phyloP scores from a whole-genome alignment of 1,139 yeast species.

The Suhomyces yuchorum region DNA sequence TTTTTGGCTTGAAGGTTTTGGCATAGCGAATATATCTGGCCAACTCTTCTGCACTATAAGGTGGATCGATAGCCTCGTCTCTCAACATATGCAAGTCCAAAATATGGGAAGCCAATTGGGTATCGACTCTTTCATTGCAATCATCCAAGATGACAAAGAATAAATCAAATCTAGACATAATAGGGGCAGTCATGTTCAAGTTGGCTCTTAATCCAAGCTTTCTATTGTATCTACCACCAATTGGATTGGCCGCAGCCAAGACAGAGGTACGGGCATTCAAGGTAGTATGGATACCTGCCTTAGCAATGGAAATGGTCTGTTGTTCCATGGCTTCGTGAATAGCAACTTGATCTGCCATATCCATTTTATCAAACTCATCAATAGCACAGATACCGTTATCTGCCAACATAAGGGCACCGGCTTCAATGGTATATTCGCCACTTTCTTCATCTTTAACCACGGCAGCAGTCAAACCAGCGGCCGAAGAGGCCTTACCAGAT shows the following conservation, averaged over 20 bases:
- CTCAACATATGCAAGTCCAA: conserved; percentile 90
- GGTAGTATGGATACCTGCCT: conserved; percentile 98
- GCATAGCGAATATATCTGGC: conserved; percentile 91
- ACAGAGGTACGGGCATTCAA: conserved; percentile 94
- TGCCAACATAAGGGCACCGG: conserved; percentile 98
- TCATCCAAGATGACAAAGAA: conserved; percentile 95
- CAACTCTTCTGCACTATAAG: conserved; percentile 85
- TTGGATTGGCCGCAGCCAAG: conserved; percentile 96
- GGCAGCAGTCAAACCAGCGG: conserved; percentile 98
- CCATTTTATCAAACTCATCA: conserved; percentile 99
- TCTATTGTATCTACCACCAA: conserved; percentile 92
- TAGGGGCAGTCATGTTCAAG: conserved; percentile 97
- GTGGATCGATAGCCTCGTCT: conserved; percentile 89
- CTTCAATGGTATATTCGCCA: conserved; percentile 96
- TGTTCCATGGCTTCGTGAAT: conserved; percentile 99
- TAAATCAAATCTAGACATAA: conserved; percentile 96
- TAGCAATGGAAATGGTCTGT: conserved; percentile 96
- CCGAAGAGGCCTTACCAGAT: conserved; percentile 97
- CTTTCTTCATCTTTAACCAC: conserved; percentile 97
- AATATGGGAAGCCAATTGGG: conserved; percentile 88
- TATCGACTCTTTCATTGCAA: conserved; percentile 87
- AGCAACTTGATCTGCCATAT: conserved; percentile 92
- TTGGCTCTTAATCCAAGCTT: conserved; percentile 83
- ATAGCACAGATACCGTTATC: conserved; percentile 98
- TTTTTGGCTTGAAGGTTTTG: conserved; percentile 85